phyloP scores from a whole-genome alignment of 371 early-diverging fungal species.

The Mortierella sp. region DNA sequence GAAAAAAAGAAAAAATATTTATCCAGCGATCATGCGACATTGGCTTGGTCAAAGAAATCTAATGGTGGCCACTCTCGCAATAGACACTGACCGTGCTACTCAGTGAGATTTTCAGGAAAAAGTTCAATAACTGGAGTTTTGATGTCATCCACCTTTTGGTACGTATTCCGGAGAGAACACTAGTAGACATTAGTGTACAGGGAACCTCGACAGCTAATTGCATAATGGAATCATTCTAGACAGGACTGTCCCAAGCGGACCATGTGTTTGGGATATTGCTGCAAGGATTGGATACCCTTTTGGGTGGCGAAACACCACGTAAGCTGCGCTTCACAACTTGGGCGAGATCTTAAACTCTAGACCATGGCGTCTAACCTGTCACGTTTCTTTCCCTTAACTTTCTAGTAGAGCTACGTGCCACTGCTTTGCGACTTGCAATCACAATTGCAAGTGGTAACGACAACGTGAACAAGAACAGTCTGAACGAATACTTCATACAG shows the following conservation, averaged over 20 bases:
- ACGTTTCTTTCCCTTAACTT: neutral
- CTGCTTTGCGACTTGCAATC: slow-evolving; percentile 56
- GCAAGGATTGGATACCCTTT: slow-evolving; percentile 33
- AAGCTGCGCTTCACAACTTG: slow-evolving; percentile 13
- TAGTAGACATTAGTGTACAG: neutral
- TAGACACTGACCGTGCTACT: slow-evolving; percentile 57
- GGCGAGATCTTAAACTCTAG: slow-evolving; percentile 3
- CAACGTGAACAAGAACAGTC: slow-evolving; percentile 67
- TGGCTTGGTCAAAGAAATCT: neutral
- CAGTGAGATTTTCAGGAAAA: slow-evolving; percentile 61
- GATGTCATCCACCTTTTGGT: slow-evolving; percentile 63
- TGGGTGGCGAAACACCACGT: slow-evolving; percentile 42
- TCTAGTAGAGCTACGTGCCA: slow-evolving; percentile 36
- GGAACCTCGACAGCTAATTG: neutral
- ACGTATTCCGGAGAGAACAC: neutral
- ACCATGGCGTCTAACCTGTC: neutral
- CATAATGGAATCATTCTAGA: slow-evolving; percentile 19
- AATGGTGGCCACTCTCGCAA: slow-evolving; percentile 11
- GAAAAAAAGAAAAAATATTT: neutral
- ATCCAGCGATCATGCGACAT: neutral
- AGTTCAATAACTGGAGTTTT: slow-evolving; percentile 61
- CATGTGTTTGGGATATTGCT: slow-evolving; percentile 56
- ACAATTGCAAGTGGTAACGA: slow-evolving; percentile 65
- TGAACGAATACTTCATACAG: slow-evolving; percentile 69
- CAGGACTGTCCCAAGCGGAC: slow-evolving; percentile 64